These are phyloP conservation scores for Picochlorum sp. DNA, from an alignment of 139 green algal species.

Conservation along the genomic window DNA sequence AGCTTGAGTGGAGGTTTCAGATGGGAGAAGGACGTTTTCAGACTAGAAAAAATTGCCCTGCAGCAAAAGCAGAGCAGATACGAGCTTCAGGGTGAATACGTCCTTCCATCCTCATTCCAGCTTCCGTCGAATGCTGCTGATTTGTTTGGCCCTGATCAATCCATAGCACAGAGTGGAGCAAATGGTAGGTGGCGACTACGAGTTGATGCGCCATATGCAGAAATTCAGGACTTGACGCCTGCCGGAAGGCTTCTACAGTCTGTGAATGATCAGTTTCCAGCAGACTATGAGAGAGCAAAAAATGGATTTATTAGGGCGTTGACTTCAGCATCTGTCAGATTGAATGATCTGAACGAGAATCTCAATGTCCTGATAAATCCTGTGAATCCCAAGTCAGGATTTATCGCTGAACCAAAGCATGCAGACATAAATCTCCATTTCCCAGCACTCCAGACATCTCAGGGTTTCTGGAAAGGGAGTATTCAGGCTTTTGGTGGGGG, in stretches of 20 bases:
- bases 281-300: constrained; percentile 70
- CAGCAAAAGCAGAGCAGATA: constrained; percentile 58
- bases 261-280: constrained; percentile 24
- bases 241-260: constrained; percentile 63
- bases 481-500: constrained; percentile 65
- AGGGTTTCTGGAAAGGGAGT: constrained; percentile 58
- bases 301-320: constrained; percentile 55
- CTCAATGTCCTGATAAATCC: constrained; percentile 5
- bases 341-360: constrained; percentile 16
- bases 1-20: constrained; percentile 38
- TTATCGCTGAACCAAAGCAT: background rate
- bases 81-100: constrained; percentile 72
- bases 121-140: constrained; percentile 37
- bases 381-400: background rate
- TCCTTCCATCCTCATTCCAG: constrained; percentile 38
- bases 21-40: constrained; percentile 80
- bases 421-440: constrained; percentile 3
- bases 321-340: constrained; percentile 9
- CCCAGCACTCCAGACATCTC: constrained; percentile 62
- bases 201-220: constrained; percentile 59
- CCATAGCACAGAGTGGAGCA: constrained; percentile 24
- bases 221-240: constrained; percentile 82
- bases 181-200: constrained; percentile 24
- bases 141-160: background rate
- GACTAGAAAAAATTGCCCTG: constrained; percentile 69